These are phyloP conservation scores for Melastoma candidum DNA, from an alignment of 441 rosid species.

Conservation along the genomic window DNA sequence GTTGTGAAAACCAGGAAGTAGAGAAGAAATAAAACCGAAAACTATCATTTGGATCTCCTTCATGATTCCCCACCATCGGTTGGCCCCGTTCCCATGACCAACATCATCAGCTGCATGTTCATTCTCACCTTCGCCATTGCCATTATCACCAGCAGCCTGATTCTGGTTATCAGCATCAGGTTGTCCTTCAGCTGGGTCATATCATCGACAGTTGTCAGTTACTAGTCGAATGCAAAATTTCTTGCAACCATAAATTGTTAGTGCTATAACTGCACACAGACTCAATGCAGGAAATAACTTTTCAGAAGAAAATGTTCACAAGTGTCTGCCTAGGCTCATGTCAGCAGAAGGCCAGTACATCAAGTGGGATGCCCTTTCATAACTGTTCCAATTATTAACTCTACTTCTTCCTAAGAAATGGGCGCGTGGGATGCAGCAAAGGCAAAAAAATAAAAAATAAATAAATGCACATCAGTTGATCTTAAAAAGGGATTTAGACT, in stretches of 20 bases:
- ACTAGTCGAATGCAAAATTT: background rate
- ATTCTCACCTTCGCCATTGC: conserved; percentile 41
- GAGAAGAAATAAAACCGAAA: conserved; percentile 91
- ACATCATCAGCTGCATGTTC: conserved; percentile 33
- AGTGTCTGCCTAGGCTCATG: too few species aligned
- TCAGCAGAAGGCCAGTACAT: too few species aligned
- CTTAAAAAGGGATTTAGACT: conserved; percentile 1
- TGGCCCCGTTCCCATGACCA: conserved; percentile 41
- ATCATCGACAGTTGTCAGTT: background rate
- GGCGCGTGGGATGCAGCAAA: background rate
- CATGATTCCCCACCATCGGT: conserved; percentile 88
- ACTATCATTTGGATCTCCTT: conserved; percentile 97
- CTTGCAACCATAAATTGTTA: too few species aligned
- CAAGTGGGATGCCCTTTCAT: too few species aligned
- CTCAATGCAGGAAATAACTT: too few species aligned
- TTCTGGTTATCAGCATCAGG: conserved; percentile 63
- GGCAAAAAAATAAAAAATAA: background rate
- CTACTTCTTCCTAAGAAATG: too few species aligned
- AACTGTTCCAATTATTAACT: too few species aligned
- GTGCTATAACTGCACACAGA: too few species aligned
- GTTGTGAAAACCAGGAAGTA: conserved; percentile 94
- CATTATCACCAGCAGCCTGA: conserved; percentile 27
- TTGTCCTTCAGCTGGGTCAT: conserved; percentile 36
- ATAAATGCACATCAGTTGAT: background rate
- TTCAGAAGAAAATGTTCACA: too few species aligned